These are phyloP conservation scores for Mycena filopes DNA, from an alignment of 768 basidiomycete species.

Conservation along the genomic window DNA sequence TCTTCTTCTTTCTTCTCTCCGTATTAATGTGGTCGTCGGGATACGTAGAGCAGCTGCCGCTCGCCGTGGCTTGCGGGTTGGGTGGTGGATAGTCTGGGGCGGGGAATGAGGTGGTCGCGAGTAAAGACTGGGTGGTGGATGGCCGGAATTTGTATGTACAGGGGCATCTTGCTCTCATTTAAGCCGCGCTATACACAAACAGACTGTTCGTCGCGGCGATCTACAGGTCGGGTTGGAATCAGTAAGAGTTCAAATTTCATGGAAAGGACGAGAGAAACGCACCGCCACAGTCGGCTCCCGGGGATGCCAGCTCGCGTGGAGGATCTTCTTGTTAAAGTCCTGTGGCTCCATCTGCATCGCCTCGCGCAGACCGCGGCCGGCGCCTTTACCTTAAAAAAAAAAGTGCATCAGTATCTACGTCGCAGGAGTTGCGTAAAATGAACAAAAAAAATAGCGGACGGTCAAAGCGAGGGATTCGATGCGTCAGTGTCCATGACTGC, in stretches of 20 bases:
- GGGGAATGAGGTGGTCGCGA: too few species aligned
- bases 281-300: constrained; percentile 97
- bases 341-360: constrained; percentile 87
- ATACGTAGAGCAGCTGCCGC: constrained; percentile 2
- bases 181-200: constrained; percentile 84
- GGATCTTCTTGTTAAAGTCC: constrained; percentile 97
- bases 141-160: neutral
- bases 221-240: constrained; percentile 53
- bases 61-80: neutral
- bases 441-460: too few species aligned
- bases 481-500: too few species aligned
- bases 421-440: too few species aligned
- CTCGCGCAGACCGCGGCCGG: constrained; percentile 76
- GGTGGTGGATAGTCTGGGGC: neutral
- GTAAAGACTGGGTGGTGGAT: neutral
- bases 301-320: constrained; percentile 98
- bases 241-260: neutral
- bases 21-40: neutral
- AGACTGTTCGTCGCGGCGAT: constrained; percentile 98
- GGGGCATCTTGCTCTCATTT: constrained; percentile 2
- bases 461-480: neutral
- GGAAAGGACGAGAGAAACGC: constrained; percentile 42
- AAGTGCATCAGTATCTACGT: too few species aligned
- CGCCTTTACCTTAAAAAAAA: constrained; percentile 63
- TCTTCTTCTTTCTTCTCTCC: too few species aligned